Base-by-base conservation (phyloP, 305 asterid genomes). In the Nicotiana rustica region DNA sequence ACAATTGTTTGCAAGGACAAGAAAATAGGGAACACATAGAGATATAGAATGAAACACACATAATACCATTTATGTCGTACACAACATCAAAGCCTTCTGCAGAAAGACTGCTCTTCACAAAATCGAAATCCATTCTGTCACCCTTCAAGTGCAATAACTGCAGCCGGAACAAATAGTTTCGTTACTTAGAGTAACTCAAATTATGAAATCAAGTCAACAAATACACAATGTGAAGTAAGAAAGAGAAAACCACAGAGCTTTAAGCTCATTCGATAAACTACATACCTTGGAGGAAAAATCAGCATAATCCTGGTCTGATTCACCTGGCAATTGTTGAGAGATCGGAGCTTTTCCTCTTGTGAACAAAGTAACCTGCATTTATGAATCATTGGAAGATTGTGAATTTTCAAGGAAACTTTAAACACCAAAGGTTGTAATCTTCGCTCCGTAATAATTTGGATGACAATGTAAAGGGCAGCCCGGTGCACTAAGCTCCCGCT, bases 271-370 rank as follows among this genome's bases (percentile, higher is more conserved):
- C 17, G 17, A 36, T 33, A 56, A 18, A 17, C 10, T 47, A 66
- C 83, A 67, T 67, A 96, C 99, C 93, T 95, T 89, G 78, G 98
- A 92, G 71, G 93, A 80, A 85, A 93, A 96, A 68, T 92, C 97
- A 21, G 91, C 83, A 85, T 89, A 95, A 5, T 95, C 98, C 3
- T 88, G 21, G 36, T 95, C 98, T 14, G 97, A 85, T 92, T 96
- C 99, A 77, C 95, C 98, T 2, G 99, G 98, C 89, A 96, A 88
- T 67, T 93, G 97, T 83, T 90, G 97, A 67, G 98, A 89, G 71
- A 95, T 93, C 41, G 98, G 98, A 15, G 98, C 96, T 89, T 96
- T 96, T 83, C 99, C 99, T 91, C 99, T 88, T 10, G 99, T 96
- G 89, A 96, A 96, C 44, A 96, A 91, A 18, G 98, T 92, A 60